Conservation (phyloP, 164 flowering plant species). For the Dillenia turbinata region DNA sequence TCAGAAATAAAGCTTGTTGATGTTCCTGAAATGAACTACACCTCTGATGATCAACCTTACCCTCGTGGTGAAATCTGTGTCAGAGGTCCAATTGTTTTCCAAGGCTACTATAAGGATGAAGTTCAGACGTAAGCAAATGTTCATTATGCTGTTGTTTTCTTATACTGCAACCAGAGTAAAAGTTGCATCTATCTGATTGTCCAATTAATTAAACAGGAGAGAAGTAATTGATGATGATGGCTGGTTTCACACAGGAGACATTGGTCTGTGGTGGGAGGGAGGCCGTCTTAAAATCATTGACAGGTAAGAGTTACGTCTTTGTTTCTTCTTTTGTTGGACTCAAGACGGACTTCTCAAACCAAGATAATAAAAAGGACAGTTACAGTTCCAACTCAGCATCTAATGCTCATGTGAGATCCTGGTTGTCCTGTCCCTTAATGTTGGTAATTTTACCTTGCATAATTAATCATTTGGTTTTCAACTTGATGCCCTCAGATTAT, state of each 20-base stretch:
- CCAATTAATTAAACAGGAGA: constrained; percentile 43
- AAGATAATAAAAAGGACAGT: no score
- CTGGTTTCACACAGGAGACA: constrained; percentile 96
- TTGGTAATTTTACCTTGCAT: no score
- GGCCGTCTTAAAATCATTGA: constrained; percentile 95
- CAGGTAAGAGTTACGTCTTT: constrained; percentile 39
- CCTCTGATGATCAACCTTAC: constrained; percentile 79
- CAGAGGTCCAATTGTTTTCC: constrained; percentile 84
- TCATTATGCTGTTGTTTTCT: no score
- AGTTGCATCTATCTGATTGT: constrained; percentile 3
- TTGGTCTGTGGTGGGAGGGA: constrained; percentile 74
- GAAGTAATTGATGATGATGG: constrained; percentile 87
- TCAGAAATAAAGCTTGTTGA: constrained; percentile 92
- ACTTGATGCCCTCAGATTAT: no score
- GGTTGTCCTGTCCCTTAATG: no score
- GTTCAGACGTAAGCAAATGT: constrained; percentile 62
- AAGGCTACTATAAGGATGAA: constrained; percentile 89
- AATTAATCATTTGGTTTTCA: no score
- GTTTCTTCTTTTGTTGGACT: no score
- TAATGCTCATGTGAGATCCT: no score
- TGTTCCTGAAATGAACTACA: constrained; percentile 98
- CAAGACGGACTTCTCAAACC: no score
- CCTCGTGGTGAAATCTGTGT: constrained; percentile 97
- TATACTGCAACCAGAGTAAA: no score
- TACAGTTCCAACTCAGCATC: no score